Conservation (phyloP, 1,139 yeast genomes). For the Nakaseomyces bracarensis region DNA sequence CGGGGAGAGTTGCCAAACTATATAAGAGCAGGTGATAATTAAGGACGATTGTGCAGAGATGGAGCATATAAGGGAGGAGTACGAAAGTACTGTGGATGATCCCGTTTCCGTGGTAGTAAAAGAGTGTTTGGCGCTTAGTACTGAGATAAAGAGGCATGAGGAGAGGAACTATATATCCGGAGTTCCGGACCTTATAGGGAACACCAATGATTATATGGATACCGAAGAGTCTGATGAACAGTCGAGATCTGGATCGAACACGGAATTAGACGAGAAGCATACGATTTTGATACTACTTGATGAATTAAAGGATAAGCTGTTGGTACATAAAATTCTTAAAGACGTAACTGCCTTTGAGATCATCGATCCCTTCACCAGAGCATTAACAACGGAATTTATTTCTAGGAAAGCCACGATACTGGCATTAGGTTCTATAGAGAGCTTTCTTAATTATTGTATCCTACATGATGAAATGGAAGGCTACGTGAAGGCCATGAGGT, state of each 20-base stretch:
- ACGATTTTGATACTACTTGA: background rate
- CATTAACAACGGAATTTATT: background rate
- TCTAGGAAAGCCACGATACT: constrained; percentile 39
- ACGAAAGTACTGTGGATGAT: background rate
- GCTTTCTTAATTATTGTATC: constrained; percentile 53
- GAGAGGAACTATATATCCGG: constrained; percentile 3
- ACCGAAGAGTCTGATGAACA: background rate
- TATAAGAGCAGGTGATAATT: too few relatives aligned
- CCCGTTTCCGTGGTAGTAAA: constrained; percentile 48
- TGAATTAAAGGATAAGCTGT: background rate
- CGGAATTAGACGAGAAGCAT: background rate
- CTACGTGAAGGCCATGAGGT: constrained; percentile 40
- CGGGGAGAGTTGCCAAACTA: background rate
- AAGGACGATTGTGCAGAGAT: too few relatives aligned
- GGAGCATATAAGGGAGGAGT: too few relatives aligned
- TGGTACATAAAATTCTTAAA: background rate
- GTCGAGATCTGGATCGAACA: background rate
- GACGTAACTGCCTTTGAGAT: background rate
- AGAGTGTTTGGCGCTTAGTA: constrained; percentile 49
- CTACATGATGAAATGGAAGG: constrained; percentile 38
- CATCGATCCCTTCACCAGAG: background rate
- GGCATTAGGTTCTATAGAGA: constrained; percentile 66
- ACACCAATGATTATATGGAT: constrained; percentile 2
- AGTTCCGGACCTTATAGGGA: constrained; percentile 3
- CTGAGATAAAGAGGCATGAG: constrained; percentile 44